phyloP scores from a whole-genome alignment of 441 rosid genomes.

The Sinapis alba region DNA sequence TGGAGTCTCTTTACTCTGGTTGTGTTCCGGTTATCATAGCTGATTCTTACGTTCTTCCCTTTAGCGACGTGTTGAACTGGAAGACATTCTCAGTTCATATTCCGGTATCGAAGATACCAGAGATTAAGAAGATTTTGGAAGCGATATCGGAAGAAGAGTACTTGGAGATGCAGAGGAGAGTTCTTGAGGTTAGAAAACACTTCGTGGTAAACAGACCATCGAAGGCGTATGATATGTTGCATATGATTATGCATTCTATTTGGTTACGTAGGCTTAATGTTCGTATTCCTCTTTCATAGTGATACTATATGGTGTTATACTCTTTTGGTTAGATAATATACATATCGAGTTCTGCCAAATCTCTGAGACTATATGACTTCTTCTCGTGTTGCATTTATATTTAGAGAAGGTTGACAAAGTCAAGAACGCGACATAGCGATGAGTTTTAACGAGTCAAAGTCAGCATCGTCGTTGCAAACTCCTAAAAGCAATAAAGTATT shows the following conservation, averaged over 20 bases:
- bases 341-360: background rate
- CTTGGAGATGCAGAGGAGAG: constrained; percentile 51
- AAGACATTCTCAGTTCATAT: constrained; percentile 58
- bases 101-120: constrained; percentile 53
- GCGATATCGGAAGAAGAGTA: constrained; percentile 46
- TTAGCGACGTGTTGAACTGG: constrained; percentile 78
- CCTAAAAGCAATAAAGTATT: constrained; percentile 2
- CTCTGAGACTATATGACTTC: constrained; percentile 13
- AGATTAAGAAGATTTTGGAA: constrained; percentile 57
- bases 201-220: constrained; percentile 71
- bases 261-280: constrained; percentile 83
- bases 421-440: constrained; percentile 27
- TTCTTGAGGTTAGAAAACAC: constrained; percentile 61
- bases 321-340: constrained; percentile 5
- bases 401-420: constrained; percentile 30
- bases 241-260: constrained; percentile 78
- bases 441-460: constrained; percentile 28
- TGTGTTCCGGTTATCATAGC: constrained; percentile 78
- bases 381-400: background rate
- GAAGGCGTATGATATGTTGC: constrained; percentile 62
- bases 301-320: background rate
- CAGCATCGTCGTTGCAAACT: constrained; percentile 18
- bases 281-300: constrained; percentile 35
- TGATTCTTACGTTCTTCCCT: constrained; percentile 66
- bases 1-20: constrained; percentile 59